Base-by-base conservation (phyloP, 1,139 yeast genomes). In the Candida glucosophila region DNA sequence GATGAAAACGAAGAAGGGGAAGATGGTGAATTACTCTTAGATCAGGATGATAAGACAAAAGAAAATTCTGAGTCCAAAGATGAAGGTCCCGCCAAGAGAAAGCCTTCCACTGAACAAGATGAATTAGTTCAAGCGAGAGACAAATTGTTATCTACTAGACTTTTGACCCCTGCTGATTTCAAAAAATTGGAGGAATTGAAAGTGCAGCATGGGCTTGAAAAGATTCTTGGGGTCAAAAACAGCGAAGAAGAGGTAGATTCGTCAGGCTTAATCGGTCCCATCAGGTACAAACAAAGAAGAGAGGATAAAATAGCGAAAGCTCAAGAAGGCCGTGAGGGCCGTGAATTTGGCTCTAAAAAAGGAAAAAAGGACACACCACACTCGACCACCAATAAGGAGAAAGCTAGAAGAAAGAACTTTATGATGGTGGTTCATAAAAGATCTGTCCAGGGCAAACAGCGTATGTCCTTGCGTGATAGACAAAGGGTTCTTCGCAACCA, bases 351-450 rank as follows among this genome's bases (percentile, higher is more conserved):
- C 17, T 80, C 95, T 11, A 74, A 77, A 49, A 80, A 75, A 59
- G 94, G 95, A 43, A 76, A 75, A 56, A 73, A 86, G 54, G 90
- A 78, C 23, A 64, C 60, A 34, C 70, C 77, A 18, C 95, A 79
- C 47, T 82, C 95, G 22, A 88, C 97, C 12, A 92, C 99, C 10
- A 90, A 90, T 56, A 77, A 75, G 56, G 96, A 92, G 55, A 90
- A 90, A 73, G 93, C 88, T 12, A 73, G 97, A 53, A 85, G 85
- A 86, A 90, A 90, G 95, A 92, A 90, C 59, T 90, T 86, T 51
- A 90, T 92, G 50, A 90, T 90, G 99, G 82, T 82, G 88, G 81
- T 90, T 43, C 99, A 90, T 58, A 90, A 90, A 63, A 73, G 75
- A 44, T 77, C 83, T 27, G 97, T 90, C 22, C 94, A 82, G 56